phyloP scores from a whole-genome alignment of 2,329 filamentous ascomycete genomes.

The Geosmithia flava region DNA sequence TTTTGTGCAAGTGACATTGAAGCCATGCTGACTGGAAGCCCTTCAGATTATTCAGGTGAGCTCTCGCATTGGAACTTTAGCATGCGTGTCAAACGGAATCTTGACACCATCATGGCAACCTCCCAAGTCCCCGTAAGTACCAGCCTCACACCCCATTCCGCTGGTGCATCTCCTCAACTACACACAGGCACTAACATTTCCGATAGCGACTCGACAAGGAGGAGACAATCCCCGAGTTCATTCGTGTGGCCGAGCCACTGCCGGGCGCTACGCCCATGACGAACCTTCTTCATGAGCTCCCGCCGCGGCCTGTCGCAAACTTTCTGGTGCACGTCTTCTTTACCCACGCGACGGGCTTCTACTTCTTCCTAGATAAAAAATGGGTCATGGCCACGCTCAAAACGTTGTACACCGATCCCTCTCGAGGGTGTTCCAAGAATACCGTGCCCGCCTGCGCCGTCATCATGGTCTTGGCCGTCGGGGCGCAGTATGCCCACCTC shows the following conservation, averaged over 20 bases:
- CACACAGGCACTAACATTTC: conserved; percentile 8
- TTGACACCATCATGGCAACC: conserved; percentile 12
- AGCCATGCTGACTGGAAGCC: not conserved
- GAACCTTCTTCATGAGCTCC: conserved; percentile 13
- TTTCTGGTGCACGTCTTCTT: conserved; percentile 35
- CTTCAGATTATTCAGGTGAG: conserved; percentile 34
- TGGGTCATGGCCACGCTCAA: conserved; percentile 29
- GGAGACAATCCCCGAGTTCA: not conserved
- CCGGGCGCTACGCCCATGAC: not conserved
- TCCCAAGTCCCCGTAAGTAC: conserved; percentile 7
- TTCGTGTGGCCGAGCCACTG: not conserved
- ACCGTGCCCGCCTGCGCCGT: conserved; percentile 31
- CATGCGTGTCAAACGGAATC: conserved; percentile 16
- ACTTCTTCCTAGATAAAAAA: conserved; percentile 30
- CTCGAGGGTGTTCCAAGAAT: conserved; percentile 17
- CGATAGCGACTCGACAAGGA: not conserved
- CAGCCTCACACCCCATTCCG: no score
- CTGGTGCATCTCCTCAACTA: not conserved
- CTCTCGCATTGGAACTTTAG: conserved; percentile 42
- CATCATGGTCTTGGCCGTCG: conserved; percentile 33
- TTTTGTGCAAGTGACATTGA: not conserved
- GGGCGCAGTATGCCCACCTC: conserved; percentile 38
- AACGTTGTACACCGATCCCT: conserved; percentile 24
- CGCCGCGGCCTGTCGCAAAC: conserved; percentile 31
- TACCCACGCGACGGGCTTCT: conserved; percentile 32